Base-by-base conservation (phyloP, 2,329 filamentous ascomycete genomes). In the Aureobasidium lini region DNA sequence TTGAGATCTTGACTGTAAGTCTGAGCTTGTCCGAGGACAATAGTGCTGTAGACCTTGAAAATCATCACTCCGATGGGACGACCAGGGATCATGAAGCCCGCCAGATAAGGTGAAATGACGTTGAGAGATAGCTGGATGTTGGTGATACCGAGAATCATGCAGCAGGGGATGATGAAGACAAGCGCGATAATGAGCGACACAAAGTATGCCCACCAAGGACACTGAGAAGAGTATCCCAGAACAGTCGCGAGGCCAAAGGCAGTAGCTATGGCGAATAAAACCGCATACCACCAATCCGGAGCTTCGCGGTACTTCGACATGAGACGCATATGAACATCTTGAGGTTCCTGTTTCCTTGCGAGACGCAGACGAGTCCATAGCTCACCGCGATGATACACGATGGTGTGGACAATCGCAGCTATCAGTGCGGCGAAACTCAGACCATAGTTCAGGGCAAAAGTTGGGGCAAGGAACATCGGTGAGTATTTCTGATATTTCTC, bases 51-150 rank as follows among this genome's bases (percentile, higher is more conserved):
- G 0, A 89, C 94, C 48, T 93, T 89, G 67, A 95, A 95, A 32
- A 95, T 88, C 90, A 95, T 95, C 72, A 95, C 94, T 56, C 90
- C 90, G 10, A 95, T 89, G 1, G 90, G 90, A 1, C 88, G 86
- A 32, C 90, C 90, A 0, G 90, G 89, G 69, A 95, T 94, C 16
- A 90, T 79, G 53, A 82, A 84, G 56, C 90, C 90, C 63, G 88
- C 57, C 15, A 48, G 31, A 13, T 42, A 39, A 6, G 63, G 62
- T n/a, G 62, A 63, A 23, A 67, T 64, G 31, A 65, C 62, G 28
- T 64, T 66, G 40, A 67, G 39, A 3, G 59, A 60, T 10, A 67
- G 62, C 60, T 57, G 28, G 29, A 66, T 66, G 71, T 94, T 95
- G 13, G 90, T 94, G 65, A 95, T 90, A 16, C 90, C 90, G 87